Percentiles rank a stretch among this genome's conserved stretches.
phyloP scores from a whole-genome alignment of 257 asterid genomes.

The Plantago elongata region DNA sequence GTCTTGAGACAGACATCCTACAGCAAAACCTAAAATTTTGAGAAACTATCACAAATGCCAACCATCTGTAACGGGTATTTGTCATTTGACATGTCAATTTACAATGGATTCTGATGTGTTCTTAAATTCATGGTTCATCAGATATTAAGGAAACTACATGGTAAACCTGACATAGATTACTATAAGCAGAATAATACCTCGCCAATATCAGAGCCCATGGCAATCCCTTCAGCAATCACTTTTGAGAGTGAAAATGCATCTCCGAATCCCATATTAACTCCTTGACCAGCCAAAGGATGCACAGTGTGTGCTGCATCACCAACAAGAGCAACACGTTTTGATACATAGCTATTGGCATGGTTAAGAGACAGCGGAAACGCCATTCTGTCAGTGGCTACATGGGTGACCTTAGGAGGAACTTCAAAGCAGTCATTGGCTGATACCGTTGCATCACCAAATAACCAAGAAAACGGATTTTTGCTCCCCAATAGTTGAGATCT shows the following conservation, averaged over 20 bases:
- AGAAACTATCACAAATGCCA: no score
- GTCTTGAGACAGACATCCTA: no score
- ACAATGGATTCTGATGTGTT: no score
- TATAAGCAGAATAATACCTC: slow-evolving; percentile 49
- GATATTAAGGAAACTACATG: no score
- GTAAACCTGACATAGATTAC: not conserved
- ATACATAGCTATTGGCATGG: slow-evolving; percentile 68
- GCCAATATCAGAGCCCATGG: slow-evolving; percentile 92
- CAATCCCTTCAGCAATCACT: slow-evolving; percentile 75
- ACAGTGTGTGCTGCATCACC: slow-evolving; percentile 99
- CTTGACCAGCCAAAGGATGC: slow-evolving; percentile 99
- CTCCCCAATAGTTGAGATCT: slow-evolving; percentile 36
- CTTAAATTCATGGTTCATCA: no score
- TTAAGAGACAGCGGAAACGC: slow-evolving; percentile 84
- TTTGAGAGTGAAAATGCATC: slow-evolving; percentile 72
- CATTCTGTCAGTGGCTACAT: slow-evolving; percentile 72
- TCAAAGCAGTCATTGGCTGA: slow-evolving; percentile 61
- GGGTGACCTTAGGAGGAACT: slow-evolving; percentile 62
- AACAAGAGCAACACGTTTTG: slow-evolving; percentile 58
- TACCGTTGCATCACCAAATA: slow-evolving; percentile 30
- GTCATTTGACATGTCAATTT: no score
- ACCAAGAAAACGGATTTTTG: slow-evolving; percentile 51
- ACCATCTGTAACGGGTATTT: no score
- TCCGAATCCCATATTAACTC: slow-evolving; percentile 96
- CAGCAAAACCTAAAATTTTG: no score